Evolutionary conservation across 2,329 filamentous ascomycete genomes (phyloP), one percentile per base, ranked within the genome.

Genomic region (Arthrocladium fulminans): DNA sequence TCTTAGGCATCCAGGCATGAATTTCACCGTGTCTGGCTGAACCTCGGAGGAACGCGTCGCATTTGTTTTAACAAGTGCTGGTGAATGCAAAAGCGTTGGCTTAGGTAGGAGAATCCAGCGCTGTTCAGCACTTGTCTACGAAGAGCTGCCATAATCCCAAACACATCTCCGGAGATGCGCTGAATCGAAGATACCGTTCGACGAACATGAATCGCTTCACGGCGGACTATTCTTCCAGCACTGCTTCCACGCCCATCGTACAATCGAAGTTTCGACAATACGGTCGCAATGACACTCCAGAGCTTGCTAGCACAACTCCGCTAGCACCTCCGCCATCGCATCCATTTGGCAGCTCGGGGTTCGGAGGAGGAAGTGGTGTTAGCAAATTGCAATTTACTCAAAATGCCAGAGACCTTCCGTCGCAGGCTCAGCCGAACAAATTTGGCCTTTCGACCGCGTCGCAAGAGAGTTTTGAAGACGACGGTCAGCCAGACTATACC

Each of bases 291-390:
- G 54, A 47, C 27, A 51, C 51, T 22, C 52, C 48, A 12, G 50
- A 56, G 24, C 49, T 52, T 3, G 51, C 54, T 4, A 59, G 56
- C 39, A 59, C 56, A 47, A 79, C 76, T 19, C 77, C 77, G 25
- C 68, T 71, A 49, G 76, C 73, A 2, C 69, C 68, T 37, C 75
- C 75, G 40, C 73, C 75, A 23, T 71, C 72, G 5, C 68, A 68
- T 37, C 57, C 73, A 17, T 73, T 77, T 54, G 73, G 72, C 45
- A 74, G 70, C 61, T 76, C 77, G 13, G 70, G 71, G 51, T 62
- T 73, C 48, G 65, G 6, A n/a, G 32, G 32, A 8, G 32, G 64
- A 22, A 59, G 51, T 51, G 60, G 50, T 62, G 65, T 52, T 57
- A 63, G 30, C 52, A 71, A 53, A 62, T 63, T 35, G 53, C 67